Conservation (phyloP, 2,329 filamentous ascomycete genomes). For the Pseudogymnoascus sp. region DNA sequence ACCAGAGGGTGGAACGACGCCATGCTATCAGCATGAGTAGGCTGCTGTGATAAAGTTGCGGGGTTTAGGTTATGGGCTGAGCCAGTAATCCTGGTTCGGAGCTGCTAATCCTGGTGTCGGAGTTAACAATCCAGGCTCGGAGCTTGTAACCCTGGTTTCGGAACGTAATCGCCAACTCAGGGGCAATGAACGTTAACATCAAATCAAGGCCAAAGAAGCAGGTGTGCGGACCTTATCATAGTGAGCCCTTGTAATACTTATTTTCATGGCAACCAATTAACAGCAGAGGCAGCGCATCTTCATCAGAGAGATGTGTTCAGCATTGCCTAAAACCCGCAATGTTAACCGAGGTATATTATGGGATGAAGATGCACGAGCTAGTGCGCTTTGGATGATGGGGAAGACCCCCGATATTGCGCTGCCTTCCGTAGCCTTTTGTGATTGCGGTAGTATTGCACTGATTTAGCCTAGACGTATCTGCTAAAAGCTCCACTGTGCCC, state of each 20-base stretch:
- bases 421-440: not conserved
- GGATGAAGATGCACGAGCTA: not conserved
- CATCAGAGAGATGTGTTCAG: not conserved
- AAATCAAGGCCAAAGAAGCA: not conserved
- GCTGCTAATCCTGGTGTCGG: not conserved
- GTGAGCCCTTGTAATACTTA: not conserved
- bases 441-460: not conserved
- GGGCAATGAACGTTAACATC: not conserved
- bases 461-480: not conserved
- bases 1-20: not conserved
- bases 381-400: not conserved
- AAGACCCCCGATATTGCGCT: not conserved
- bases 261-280: not conserved
- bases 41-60: not conserved
- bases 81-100: not conserved
- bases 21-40: not conserved
- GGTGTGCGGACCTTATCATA: not conserved
- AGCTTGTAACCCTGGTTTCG: not conserved
- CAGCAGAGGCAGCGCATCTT: not conserved
- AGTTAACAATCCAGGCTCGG: not conserved
- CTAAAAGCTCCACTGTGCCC: not conserved
- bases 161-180: not conserved
- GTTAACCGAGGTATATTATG: not conserved
- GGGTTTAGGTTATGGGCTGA: not conserved
- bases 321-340: not conserved